A percentile compares a stretch with the other conserved stretches of the same genome.
Evolutionary conservation across 805 yeast species (phyloP).

Genomic region (Metschnikowia santaceciliae): DNA sequence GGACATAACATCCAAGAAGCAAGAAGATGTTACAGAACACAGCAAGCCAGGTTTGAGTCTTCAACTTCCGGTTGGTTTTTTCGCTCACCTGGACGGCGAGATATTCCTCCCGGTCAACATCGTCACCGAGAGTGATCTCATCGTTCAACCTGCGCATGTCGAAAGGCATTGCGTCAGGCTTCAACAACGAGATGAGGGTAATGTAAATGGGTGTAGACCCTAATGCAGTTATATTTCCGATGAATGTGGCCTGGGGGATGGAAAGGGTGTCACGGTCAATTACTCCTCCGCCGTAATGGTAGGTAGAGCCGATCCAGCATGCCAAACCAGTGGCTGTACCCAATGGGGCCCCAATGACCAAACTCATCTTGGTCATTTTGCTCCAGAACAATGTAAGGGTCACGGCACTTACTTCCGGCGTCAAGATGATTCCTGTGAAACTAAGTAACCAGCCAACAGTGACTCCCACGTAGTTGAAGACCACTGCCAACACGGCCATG

Average conservation of each 20-base stretch:
- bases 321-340: slow-evolving; percentile 21
- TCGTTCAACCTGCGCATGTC: slow-evolving; percentile 22
- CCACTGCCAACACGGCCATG: slow-evolving; percentile 30
- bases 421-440: slow-evolving; percentile 37
- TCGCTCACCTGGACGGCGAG: slow-evolving; percentile 18
- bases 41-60: slow-evolving; percentile 21
- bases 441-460: slow-evolving; percentile 39
- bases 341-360: slow-evolving; percentile 22
- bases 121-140: slow-evolving; percentile 24
- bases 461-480: slow-evolving; percentile 40
- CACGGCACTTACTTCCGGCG: slow-evolving; percentile 33
- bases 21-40: slow-evolving; percentile 19
- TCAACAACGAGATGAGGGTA: slow-evolving; percentile 17
- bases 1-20: slow-evolving; percentile 21
- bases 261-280: slow-evolving; percentile 4
- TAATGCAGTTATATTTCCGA: slow-evolving; percentile 6
- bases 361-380: slow-evolving; percentile 19
- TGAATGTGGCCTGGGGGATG: slow-evolving; percentile 6
- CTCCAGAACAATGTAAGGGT: slow-evolving; percentile 35
- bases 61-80: slow-evolving; percentile 18
- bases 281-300: slow-evolving; percentile 4
- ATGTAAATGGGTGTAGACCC: slow-evolving; percentile 20
- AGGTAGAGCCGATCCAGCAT: slow-evolving; percentile 20
- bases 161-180: slow-evolving; percentile 18
- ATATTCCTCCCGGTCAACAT: slow-evolving; percentile 29